These are phyloP conservation scores for Elaeagnus macrophylla DNA, from an alignment of 306 rosid species.

Conservation along the genomic window DNA sequence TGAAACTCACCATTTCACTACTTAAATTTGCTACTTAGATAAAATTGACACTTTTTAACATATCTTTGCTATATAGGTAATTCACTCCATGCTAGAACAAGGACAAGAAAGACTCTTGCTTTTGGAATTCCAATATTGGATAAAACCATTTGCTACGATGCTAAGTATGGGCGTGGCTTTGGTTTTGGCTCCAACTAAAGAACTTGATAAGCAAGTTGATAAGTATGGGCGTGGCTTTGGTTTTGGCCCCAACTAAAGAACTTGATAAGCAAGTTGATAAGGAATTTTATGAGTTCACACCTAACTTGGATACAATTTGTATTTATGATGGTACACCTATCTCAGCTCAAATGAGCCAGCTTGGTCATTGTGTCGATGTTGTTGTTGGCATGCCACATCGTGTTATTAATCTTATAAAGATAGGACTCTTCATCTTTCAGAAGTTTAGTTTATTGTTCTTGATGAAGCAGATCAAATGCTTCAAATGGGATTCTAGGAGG, in stretches of 20 bases:
- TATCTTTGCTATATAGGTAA: too few relatives aligned
- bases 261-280: constrained; percentile 84
- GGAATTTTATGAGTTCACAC: constrained; percentile 70
- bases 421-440: constrained; percentile 77
- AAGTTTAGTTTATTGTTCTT: constrained; percentile 73
- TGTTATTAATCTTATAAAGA: constrained; percentile 77
- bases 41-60: too few relatives aligned
- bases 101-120: constrained; percentile 98
- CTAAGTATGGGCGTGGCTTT: constrained; percentile 78
- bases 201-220: constrained; percentile 75
- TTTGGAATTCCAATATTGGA: constrained; percentile 92
- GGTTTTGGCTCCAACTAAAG: constrained; percentile 94
- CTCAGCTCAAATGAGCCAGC: constrained; percentile 74
- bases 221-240: constrained; percentile 82
- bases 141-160: constrained; percentile 64
- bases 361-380: constrained; percentile 78
- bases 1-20: too few relatives aligned
- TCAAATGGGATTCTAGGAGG: constrained; percentile 96
- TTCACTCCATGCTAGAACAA: constrained; percentile 70
- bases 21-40: too few relatives aligned
- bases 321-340: constrained; percentile 95
- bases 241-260: constrained; percentile 92
- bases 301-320: constrained; percentile 79
- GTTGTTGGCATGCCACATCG: constrained; percentile 98
- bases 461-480: too few relatives aligned